phyloP scores from a whole-genome alignment of 257 asterid species.

The Plectranthus barbatus region DNA sequence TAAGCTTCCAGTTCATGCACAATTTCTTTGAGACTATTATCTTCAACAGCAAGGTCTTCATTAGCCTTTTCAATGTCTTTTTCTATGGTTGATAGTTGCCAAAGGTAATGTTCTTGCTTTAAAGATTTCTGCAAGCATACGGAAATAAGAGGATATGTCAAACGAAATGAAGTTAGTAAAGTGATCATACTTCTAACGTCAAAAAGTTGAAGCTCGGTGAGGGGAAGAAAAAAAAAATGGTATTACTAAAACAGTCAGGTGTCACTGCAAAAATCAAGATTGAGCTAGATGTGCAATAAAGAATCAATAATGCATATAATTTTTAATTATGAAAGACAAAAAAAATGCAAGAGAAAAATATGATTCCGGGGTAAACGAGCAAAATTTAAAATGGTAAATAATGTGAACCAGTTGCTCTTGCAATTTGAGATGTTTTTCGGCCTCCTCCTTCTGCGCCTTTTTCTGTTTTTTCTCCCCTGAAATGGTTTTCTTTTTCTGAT shows the following conservation, averaged over 20 bases:
- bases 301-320: too few species aligned
- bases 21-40: slow-evolving; percentile 63
- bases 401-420: slow-evolving; percentile 73
- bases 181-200: too few species aligned
- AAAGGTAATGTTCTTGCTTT: slow-evolving; percentile 21
- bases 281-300: too few species aligned
- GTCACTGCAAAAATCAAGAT: too few species aligned
- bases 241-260: too few species aligned
- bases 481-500: slow-evolving; percentile 83
- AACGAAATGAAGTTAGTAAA: too few species aligned
- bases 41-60: slow-evolving; percentile 76
- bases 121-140: too few species aligned
- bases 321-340: too few species aligned
- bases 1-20: slow-evolving; percentile 51
- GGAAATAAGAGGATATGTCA: too few species aligned
- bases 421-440: slow-evolving; percentile 84
- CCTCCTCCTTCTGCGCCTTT: slow-evolving; percentile 96
- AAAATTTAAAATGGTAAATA: slow-evolving; percentile 2
- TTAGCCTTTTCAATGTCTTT: slow-evolving; percentile 67
- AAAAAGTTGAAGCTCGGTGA: too few species aligned
- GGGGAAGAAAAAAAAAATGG: too few species aligned
- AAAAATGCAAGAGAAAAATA: not conserved
- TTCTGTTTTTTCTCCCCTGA: slow-evolving; percentile 80
- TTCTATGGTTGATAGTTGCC: slow-evolving; percentile 83
- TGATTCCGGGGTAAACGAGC: not conserved